A percentile compares a stretch with the other conserved stretches of the same genome.
These are phyloP conservation scores for Botrytis paeoniae DNA, from an alignment of 2,329 filamentous ascomycete species.

Conservation along the genomic window DNA sequence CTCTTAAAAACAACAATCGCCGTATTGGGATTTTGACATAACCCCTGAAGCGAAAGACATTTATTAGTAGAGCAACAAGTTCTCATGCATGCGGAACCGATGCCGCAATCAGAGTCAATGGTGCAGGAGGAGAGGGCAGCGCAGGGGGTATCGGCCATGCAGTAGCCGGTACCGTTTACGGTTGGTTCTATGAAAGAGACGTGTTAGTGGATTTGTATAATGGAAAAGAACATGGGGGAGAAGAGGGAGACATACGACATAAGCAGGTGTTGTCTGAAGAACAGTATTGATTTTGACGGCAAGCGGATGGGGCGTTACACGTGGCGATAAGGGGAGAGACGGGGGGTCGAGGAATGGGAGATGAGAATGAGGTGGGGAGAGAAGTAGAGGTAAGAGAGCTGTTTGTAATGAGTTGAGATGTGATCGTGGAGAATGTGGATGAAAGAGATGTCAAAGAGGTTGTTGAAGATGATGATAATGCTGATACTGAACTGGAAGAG, in stretches of 20 bases:
- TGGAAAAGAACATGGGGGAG: no score
- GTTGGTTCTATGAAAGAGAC: neutral
- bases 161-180: conserved; percentile 9
- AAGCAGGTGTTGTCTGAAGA: neutral
- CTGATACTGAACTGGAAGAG: neutral
- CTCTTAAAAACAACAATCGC: neutral
- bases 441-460: neutral
- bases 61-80: conserved; percentile 14
- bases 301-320: neutral
- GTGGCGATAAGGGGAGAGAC: neutral
- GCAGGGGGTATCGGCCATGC: conserved; percentile 13
- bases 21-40: neutral
- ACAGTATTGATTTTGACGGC: neutral
- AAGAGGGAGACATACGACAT: neutral
- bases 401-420: neutral
- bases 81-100: conserved; percentile 7
- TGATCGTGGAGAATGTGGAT: neutral
- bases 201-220: neutral
- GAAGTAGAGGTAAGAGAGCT: neutral
- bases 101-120: neutral
- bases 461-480: neutral
- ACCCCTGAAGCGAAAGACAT: neutral
- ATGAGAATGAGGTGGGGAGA: neutral
- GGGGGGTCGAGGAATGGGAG: neutral
- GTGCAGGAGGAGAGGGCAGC: conserved; percentile 4